phyloP scores from a whole-genome alignment of 1,284 basidiomycete genomes.

The Tausonia pullulans region DNA sequence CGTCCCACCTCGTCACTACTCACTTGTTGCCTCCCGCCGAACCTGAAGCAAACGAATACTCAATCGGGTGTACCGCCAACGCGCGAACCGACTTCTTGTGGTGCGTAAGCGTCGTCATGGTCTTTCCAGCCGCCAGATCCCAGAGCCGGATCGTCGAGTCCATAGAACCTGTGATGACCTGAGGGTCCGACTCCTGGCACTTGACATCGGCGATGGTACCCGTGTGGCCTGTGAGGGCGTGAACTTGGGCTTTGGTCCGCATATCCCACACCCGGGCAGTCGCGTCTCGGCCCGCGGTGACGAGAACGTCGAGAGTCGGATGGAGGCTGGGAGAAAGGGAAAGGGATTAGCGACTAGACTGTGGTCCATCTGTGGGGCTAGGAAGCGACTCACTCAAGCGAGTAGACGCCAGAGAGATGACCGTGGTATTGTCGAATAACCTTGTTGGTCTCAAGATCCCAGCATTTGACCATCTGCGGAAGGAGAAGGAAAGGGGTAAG shows the following conservation, averaged over 20 bases:
- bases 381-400: slow-evolving; percentile 42
- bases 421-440: slow-evolving; percentile 98
- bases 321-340: slow-evolving; percentile 49
- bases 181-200: slow-evolving; percentile 91
- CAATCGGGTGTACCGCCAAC: slow-evolving; percentile 85
- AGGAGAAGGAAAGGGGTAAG: background rate
- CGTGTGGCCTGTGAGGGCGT: slow-evolving; percentile 85
- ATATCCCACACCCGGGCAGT: slow-evolving; percentile 97
- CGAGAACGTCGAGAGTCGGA: slow-evolving; percentile 88
- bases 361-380: background rate
- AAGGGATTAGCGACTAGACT: background rate
- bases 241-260: slow-evolving; percentile 91
- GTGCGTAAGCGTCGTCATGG: slow-evolving; percentile 88
- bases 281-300: slow-evolving; percentile 89
- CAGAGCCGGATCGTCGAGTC: slow-evolving; percentile 85
- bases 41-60: slow-evolving; percentile 90
- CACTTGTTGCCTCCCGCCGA: slow-evolving; percentile 87
- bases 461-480: slow-evolving; percentile 92
- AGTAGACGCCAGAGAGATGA: slow-evolving; percentile 91
- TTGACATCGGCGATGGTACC: slow-evolving; percentile 88
- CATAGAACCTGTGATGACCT: slow-evolving; percentile 97
- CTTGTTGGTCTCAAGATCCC: slow-evolving; percentile 98
- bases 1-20: slow-evolving; percentile 9
- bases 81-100: slow-evolving; percentile 97
- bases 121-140: slow-evolving; percentile 98